A percentile compares a stretch with the other conserved stretches of the same genome.
Evolutionary conservation across 2,329 filamentous ascomycete genomes (phyloP).

Genomic region (Aspergillus sp.): DNA sequence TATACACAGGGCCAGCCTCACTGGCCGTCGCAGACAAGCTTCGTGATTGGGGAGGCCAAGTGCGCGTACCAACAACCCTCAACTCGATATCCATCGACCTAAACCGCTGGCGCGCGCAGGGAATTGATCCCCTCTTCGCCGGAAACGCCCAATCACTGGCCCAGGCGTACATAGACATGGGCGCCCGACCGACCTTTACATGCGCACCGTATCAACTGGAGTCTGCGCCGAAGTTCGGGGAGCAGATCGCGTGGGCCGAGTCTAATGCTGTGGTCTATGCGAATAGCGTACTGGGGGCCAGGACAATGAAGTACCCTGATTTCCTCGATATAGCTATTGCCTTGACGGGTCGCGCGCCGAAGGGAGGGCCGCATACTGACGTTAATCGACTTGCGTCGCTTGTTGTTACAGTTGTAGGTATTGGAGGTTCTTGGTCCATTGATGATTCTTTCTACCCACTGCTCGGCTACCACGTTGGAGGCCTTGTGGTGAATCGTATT

Average conservation of each 20-base stretch:
- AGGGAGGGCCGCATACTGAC: slow-evolving; percentile 34
- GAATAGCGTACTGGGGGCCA: slow-evolving; percentile 52
- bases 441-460: slow-evolving; percentile 48
- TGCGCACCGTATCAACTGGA: slow-evolving; percentile 50
- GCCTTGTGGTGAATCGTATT: slow-evolving; percentile 35
- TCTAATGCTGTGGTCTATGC: slow-evolving; percentile 54
- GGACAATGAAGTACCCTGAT: slow-evolving; percentile 53
- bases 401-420: neutral
- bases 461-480: slow-evolving; percentile 45
- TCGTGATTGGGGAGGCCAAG: slow-evolving; percentile 38
- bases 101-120: slow-evolving; percentile 44
- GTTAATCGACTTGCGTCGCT: slow-evolving; percentile 23
- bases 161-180: slow-evolving; percentile 47
- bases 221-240: slow-evolving; percentile 35
- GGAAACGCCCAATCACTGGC: slow-evolving; percentile 41
- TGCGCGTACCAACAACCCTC: slow-evolving; percentile 46
- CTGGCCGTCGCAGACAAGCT: slow-evolving; percentile 45
- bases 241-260: slow-evolving; percentile 52
- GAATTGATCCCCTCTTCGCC: slow-evolving; percentile 37
- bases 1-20: slow-evolving; percentile 48
- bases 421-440: neutral
- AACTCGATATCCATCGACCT: slow-evolving; percentile 52
- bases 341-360: slow-evolving; percentile 45
- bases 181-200: slow-evolving; percentile 48
- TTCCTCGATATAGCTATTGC: slow-evolving; percentile 52